A percentile compares a stretch with the other conserved stretches of the same genome.
Evolutionary conservation across 768 basidiomycete species (phyloP).

Genomic region (Serendipita indica): DNA sequence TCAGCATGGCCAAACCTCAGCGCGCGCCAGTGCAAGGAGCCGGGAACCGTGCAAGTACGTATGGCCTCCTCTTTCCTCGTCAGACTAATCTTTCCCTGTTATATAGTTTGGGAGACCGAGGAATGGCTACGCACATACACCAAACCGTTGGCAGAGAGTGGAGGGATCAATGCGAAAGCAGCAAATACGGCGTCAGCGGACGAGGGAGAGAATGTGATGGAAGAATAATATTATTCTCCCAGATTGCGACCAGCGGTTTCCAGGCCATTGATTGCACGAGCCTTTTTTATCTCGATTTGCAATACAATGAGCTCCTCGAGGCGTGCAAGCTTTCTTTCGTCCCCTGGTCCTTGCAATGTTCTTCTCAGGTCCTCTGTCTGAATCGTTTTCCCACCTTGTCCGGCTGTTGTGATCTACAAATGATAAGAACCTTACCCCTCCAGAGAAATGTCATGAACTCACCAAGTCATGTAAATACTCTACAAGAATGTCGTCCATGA

Average conservation of each 20-base stretch:
- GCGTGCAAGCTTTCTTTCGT: constrained; percentile 80
- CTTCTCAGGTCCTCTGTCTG: constrained; percentile 77
- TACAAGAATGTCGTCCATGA: constrained; percentile 87
- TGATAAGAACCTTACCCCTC: not conserved
- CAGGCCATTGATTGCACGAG: constrained; percentile 23
- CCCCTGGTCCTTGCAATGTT: constrained; percentile 67
- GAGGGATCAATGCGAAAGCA: constrained; percentile 33
- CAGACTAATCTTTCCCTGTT: not conserved
- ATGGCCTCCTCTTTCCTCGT: not conserved
- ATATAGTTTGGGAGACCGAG: constrained; percentile 85
- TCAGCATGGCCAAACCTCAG: constrained; percentile 72
- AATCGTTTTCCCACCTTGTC: constrained; percentile 37
- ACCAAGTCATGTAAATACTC: constrained; percentile 87
- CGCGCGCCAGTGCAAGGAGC: constrained; percentile 47
- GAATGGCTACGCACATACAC: constrained; percentile 79
- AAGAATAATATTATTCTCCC: constrained; percentile 32
- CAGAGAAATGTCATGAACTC: constrained; percentile 23
- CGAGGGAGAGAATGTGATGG: constrained; percentile 41
- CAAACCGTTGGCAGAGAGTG: constrained; percentile 60
- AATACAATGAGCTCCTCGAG: constrained; percentile 88
- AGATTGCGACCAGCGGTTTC: not conserved
- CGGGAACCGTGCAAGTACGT: constrained; percentile 64
- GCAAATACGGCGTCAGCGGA: constrained; percentile 19
- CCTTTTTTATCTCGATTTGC: constrained; percentile 88
- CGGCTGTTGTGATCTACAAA: constrained; percentile 7